Evolutionary conservation across 768 basidiomycete genomes (phyloP).

Genomic region (Naematelia encephala): DNA sequence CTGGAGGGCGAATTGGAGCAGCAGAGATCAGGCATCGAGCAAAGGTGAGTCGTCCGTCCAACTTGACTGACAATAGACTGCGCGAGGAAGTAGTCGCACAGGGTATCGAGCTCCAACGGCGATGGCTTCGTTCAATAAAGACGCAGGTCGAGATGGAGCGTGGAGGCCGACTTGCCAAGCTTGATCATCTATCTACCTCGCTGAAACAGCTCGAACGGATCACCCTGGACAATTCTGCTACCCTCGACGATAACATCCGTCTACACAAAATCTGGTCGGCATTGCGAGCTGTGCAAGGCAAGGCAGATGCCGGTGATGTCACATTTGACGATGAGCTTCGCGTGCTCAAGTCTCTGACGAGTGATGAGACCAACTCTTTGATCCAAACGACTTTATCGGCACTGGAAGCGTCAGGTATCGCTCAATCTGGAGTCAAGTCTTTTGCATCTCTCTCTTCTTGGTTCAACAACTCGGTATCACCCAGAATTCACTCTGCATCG

Average conservation of each 20-base stretch:
- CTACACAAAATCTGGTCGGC: slow-evolving; percentile 91
- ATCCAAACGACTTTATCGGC: slow-evolving; percentile 69
- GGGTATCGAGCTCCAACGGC: slow-evolving; percentile 92
- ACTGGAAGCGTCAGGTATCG: slow-evolving; percentile 47
- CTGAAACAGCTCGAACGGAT: slow-evolving; percentile 87
- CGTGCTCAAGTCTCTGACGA: slow-evolving; percentile 61
- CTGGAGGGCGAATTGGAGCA: slow-evolving; percentile 77
- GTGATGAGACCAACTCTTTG: slow-evolving; percentile 54
- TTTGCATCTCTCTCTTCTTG: slow-evolving; percentile 85
- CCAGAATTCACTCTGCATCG: slow-evolving; percentile 80
- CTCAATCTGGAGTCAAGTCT: slow-evolving; percentile 64
- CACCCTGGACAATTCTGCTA: slow-evolving; percentile 81
- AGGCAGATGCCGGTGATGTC: slow-evolving; percentile 63
- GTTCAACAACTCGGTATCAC: slow-evolving; percentile 79
- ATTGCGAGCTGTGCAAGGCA: slow-evolving; percentile 69
- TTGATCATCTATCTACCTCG: slow-evolving; percentile 85
- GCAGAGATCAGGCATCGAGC: slow-evolving; percentile 89
- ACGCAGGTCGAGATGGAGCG: slow-evolving; percentile 94
- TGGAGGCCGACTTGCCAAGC: slow-evolving; percentile 87
- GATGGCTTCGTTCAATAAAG: slow-evolving; percentile 96
- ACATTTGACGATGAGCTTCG: slow-evolving; percentile 89
- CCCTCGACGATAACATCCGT: slow-evolving; percentile 90
- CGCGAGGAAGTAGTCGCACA: slow-evolving; percentile 93
- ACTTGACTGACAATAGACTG: slow-evolving; percentile 66
- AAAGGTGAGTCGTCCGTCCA: slow-evolving; percentile 76